A percentile compares a stretch with the other conserved stretches of the same genome.
Evolutionary conservation across 345 rosid species (phyloP).

Genomic region (Luvunga scandens): DNA sequence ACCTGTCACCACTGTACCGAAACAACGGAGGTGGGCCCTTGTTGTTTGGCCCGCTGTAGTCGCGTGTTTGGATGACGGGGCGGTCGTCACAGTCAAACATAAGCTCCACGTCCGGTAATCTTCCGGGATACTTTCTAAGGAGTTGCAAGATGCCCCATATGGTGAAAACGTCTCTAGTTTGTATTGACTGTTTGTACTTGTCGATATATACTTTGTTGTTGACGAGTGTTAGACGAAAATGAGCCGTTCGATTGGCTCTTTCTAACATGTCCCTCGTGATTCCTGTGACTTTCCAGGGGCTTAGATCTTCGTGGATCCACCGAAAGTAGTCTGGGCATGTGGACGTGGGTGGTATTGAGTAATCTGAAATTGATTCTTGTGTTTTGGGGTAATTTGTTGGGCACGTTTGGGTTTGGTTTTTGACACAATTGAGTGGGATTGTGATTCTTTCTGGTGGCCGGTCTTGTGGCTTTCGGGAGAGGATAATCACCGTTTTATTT

Average conservation of each 20-base stretch:
- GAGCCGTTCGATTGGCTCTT: slow-evolving; percentile 35
- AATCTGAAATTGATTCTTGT: slow-evolving; percentile 6
- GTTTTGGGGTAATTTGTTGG: slow-evolving; percentile 37
- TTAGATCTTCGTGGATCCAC: slow-evolving; percentile 74
- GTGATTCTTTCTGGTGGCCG: slow-evolving; percentile 11
- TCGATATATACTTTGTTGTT: slow-evolving; percentile 42
- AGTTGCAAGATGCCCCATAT: slow-evolving; percentile 65
- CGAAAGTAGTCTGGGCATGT: slow-evolving; percentile 53
- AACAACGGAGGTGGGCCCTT: slow-evolving; percentile 48
- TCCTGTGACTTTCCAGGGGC: slow-evolving; percentile 50
- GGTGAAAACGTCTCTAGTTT: slow-evolving; percentile 53
- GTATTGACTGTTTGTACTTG: slow-evolving; percentile 33
- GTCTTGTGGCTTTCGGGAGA: slow-evolving; percentile 10
- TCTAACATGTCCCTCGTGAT: slow-evolving; percentile 57
- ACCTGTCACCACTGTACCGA: slow-evolving; percentile 45
- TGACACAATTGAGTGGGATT: slow-evolving; percentile 37
- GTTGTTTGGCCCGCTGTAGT: slow-evolving; percentile 29
- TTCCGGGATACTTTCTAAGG: slow-evolving; percentile 52
- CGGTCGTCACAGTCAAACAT: slow-evolving; percentile 54
- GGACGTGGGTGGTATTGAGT: not conserved
- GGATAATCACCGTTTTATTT: not conserved
- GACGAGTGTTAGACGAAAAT: slow-evolving; percentile 43
- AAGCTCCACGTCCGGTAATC: slow-evolving; percentile 55
- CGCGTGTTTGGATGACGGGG: slow-evolving; percentile 30
- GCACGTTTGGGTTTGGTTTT: slow-evolving; percentile 37